These are phyloP conservation scores for Phytomonas sp. DNA, from an alignment of 208 protist species.

Conservation along the genomic window DNA sequence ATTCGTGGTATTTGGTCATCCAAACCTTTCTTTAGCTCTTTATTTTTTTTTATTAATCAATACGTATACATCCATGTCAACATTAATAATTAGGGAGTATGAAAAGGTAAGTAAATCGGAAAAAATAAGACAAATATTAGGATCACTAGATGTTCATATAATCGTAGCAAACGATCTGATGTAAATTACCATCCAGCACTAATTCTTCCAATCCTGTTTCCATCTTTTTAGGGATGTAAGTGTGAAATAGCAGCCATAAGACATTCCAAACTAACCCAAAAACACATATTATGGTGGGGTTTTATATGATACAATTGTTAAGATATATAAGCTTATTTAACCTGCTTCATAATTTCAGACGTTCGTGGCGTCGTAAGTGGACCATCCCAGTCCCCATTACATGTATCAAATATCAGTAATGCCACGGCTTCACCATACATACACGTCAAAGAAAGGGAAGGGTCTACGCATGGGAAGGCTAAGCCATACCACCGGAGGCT, in stretches of 20 bases:
- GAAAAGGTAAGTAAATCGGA: not conserved
- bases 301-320: not conserved
- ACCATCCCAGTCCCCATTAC: not conserved
- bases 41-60: not conserved
- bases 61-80: not conserved
- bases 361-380: not conserved
- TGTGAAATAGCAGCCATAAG: constrained; percentile 2
- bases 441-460: not conserved
- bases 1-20: not conserved
- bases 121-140: not conserved
- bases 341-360: constrained; percentile 13
- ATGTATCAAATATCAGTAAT: not conserved
- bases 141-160: not conserved
- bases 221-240: constrained; percentile 1
- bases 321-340: constrained; percentile 4
- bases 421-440: not conserved
- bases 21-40: not conserved
- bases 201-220: not conserved
- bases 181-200: not conserved
- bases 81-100: not conserved
- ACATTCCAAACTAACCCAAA: not conserved
- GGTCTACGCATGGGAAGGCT: not conserved
- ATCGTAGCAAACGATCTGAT: not conserved
- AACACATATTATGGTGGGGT: constrained; percentile 10
- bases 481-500: not conserved